Base-by-base conservation (phyloP, 2,329 filamentous ascomycete genomes). In the Paraphoma chrysanthemicola region DNA sequence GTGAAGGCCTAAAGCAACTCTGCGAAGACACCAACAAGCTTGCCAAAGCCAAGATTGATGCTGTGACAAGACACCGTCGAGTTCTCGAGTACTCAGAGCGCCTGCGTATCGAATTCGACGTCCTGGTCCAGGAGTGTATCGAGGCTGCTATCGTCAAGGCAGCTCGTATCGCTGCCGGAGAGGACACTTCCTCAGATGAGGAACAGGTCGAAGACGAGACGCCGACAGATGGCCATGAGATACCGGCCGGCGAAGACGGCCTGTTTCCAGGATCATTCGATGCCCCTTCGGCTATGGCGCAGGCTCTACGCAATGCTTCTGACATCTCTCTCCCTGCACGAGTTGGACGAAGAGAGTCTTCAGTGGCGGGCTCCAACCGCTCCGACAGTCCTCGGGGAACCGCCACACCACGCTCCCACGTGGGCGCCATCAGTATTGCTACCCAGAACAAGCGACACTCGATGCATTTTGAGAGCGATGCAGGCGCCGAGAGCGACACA, bases 51-150 rank as follows among this genome's bases (percentile, higher is more conserved):
- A 99, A 99, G 75, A 91, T 98, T 1, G 95, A 99, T 69, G 91
- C 94, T 4, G 91, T 98, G 6, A 88, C 96, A 62, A 90, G 95
- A 33, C 92, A 98, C 76, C 89, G 94, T 48, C 89, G 90, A 67
- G 96, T 98, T 48, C 88, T 99, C 31, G 95, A 99, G 75, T 99
- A 99, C 73, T 89, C 93, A 0, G 95, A 99, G 78, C 89, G 96
- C 31, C 97, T 99, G 62, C 91, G 96, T 4, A 86, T 97, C 45
- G 95, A 99, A 70, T 96, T 97, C 69, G 90, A 94, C 29, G 86
- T 96, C 28, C 83, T 97, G 55, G 94, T 99, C 2, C 92, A 98
- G 70, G 92, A 97, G 68, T 99, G 95, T 73, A 97, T 99, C 50
- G 90, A 96, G 57, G 93, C 92, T 59, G 95, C 95, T 8, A 85